phyloP scores from a whole-genome alignment of 2,329 filamentous ascomycete species.

The Herpotrichia juniperi region DNA sequence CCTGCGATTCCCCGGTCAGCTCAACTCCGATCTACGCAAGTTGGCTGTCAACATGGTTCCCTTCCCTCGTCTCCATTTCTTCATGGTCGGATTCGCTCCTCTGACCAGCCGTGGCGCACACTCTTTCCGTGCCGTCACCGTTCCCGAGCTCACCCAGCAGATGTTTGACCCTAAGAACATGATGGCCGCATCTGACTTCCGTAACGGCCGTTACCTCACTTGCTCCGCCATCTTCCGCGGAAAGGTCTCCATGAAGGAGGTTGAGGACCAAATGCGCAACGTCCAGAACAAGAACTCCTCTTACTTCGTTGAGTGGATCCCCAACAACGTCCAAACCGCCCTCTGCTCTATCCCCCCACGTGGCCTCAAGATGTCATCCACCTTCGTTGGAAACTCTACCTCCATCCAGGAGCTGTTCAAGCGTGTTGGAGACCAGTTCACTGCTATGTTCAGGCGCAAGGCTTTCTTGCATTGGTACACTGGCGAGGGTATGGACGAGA shows the following conservation, averaged over 20 bases:
- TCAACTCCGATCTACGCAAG: conserved; percentile 99
- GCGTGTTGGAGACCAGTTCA: conserved; percentile 99
- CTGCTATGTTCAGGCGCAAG: conserved; percentile 99
- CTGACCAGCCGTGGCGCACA: conserved; percentile 90
- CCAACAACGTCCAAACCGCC: conserved; percentile 99
- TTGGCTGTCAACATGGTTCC: conserved; percentile 99
- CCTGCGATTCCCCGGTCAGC: conserved; percentile 98
- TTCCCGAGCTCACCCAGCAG: conserved; percentile 98
- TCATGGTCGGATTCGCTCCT: conserved; percentile 99
- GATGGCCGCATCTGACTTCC: conserved; percentile 99
- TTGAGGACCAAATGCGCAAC: conserved; percentile 99
- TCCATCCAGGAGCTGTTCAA: conserved; percentile 99
- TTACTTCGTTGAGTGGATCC: conserved; percentile 99
- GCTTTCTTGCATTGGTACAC: conserved; percentile 99
- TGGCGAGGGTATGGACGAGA: conserved; percentile 99
- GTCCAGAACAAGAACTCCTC: conserved; percentile 99
- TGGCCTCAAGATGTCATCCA: conserved; percentile 98
- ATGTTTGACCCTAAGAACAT: conserved; percentile 99
- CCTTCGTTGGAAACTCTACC: conserved; percentile 98
- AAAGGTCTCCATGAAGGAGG: conserved; percentile 99
- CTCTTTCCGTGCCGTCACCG: conserved; percentile 96
- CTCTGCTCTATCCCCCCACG: conserved; percentile 98
- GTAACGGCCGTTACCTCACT: conserved; percentile 98
- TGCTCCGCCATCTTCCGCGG: conserved; percentile 99
- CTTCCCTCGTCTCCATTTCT: conserved; percentile 99